Evolutionary conservation across 2,329 filamentous ascomycete species (phyloP), one percentile per base, ranked within the genome.

Genomic region (Claviceps citrina): DNA sequence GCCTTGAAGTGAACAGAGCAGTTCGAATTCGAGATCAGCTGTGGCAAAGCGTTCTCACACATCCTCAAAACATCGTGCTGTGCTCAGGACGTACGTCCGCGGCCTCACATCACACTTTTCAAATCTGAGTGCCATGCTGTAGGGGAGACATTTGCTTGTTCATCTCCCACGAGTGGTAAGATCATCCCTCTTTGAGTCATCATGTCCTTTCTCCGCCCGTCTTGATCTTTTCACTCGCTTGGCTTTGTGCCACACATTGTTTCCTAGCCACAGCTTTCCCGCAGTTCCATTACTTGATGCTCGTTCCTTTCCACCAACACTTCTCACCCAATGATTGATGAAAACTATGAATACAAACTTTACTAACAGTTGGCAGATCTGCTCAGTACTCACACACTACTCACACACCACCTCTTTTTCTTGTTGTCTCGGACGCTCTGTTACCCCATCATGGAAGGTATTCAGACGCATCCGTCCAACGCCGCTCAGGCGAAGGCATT

Each of bases 91-190:
- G 32, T 40, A 28, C 5, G 42, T 47, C 48, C 44, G 41, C 38
- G 41, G 47, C 49, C 37, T 46, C 47, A 42, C 43, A 47, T 9
- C 25, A 51, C 41, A 48, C 41, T 41, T 42, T 36, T 44, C 33
- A 41, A n/a, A n/a, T 35, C 40, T 53, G 57, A 57, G 56, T 62
- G 62, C 54, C 53, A 55, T 54, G 51, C 48, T 64, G 63, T 66
- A 68, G 84, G 85, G 83, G 86, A 93, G 81, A 86, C 86, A 93
- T 94, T 94, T 64, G 80, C 62, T 94, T 93, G 86, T 93, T 85
- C 69, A 83, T 93, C 86, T 93, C 85, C 82, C 75, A 65, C 73
- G 72, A 61, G 73, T 67, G 72, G 75, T 79, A 77, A 62, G 70
- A 58, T 30, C 13, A 45, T 46, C 45, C 47, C 43, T 47, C 34